Evolutionary conservation across 75 land plant species (phyloP).

Genomic region (Sequoiadendron giganteum): DNA sequence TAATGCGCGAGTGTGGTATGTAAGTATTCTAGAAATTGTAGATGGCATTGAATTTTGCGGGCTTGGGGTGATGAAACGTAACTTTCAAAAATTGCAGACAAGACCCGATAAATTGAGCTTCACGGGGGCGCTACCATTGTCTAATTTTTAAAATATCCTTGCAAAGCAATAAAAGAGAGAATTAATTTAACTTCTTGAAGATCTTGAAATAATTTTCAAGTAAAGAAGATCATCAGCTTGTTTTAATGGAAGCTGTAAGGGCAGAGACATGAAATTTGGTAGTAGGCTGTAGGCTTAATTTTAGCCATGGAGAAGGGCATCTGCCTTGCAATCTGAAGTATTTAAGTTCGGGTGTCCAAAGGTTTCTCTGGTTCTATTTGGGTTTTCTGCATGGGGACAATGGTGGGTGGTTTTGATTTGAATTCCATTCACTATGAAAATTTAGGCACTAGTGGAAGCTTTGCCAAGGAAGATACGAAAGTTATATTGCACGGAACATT

Average conservation of each 20-base stretch:
- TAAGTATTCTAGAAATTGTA: too few relatives aligned
- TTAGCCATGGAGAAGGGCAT: background rate
- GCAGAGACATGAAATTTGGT: background rate
- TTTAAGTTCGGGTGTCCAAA: background rate
- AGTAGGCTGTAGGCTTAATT: background rate
- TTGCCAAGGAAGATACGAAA: background rate
- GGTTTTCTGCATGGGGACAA: background rate
- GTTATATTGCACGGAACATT: conserved; percentile 63
- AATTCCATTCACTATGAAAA: background rate
- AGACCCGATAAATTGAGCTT: background rate
- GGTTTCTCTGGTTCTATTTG: background rate
- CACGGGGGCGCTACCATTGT: background rate
- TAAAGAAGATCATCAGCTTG: background rate
- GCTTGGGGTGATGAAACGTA: background rate
- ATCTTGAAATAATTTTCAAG: background rate
- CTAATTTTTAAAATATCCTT: background rate
- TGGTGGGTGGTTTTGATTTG: background rate
- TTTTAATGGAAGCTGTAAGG: background rate
- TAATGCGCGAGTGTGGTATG: too few relatives aligned
- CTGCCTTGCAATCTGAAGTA: background rate
- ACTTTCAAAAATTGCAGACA: background rate
- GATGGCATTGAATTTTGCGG: background rate
- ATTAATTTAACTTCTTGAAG: background rate
- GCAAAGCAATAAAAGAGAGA: background rate
- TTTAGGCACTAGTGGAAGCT: background rate